Conservation (phyloP, 257 asterid genomes). For the Solanum medicagineum region DNA sequence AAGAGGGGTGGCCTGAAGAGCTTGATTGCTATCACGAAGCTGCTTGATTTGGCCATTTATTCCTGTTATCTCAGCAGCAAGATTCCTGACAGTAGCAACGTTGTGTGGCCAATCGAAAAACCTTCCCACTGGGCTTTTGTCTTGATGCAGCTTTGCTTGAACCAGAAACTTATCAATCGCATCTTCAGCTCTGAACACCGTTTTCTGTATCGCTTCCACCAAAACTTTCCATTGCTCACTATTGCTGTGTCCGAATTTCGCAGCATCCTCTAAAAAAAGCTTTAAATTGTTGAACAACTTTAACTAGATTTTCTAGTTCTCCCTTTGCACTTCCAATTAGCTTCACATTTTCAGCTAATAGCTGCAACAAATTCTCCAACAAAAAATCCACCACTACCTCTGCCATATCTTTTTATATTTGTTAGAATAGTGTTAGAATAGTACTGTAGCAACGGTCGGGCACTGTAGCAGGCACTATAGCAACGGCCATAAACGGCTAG, state of each 20-base stretch:
- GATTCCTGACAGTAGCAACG: not conserved
- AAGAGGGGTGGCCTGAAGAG: not conserved
- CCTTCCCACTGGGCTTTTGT: not conserved
- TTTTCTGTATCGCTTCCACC: not conserved
- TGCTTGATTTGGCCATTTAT: not conserved
- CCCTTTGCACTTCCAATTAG: not conserved
- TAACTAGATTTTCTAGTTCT: not conserved
- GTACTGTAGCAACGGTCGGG: no score
- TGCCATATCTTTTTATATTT: not conserved
- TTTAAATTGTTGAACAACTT: not conserved
- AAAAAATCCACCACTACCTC: not conserved
- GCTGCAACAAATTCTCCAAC: not conserved
- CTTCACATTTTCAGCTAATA: not conserved
- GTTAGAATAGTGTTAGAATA: no score
- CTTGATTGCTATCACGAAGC: not conserved
- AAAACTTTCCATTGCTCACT: not conserved
- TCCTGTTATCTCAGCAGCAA: not conserved
- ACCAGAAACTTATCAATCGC: not conserved
- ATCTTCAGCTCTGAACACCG: not conserved
- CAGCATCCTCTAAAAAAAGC: not conserved
- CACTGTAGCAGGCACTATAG: no score
- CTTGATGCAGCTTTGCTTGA: not conserved
- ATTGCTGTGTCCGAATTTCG: not conserved
- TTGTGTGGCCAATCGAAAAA: rapidly evolving
- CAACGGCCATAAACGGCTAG: no score